A percentile compares a stretch with the other conserved stretches of the same genome.
These are phyloP conservation scores for Whalleya microplaca DNA, from an alignment of 2,329 filamentous ascomycete genomes.

Conservation along the genomic window DNA sequence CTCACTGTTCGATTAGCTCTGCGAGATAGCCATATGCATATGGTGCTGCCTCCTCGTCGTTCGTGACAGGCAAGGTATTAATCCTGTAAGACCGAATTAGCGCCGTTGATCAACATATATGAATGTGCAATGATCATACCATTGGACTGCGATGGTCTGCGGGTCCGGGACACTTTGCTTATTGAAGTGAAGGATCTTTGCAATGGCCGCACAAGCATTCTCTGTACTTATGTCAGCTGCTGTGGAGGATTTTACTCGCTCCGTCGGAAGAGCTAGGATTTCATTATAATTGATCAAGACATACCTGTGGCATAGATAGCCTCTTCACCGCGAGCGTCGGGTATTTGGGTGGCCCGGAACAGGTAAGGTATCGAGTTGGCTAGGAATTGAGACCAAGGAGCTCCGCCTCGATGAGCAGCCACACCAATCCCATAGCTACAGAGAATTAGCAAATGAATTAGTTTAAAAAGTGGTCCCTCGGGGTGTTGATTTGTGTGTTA, in stretches of 20 bases:
- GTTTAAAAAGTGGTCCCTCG: neutral
- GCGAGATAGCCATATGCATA: conserved; percentile 93
- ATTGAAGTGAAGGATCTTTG: conserved; percentile 95
- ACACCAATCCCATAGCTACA: conserved; percentile 81
- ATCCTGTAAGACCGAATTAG: conserved; percentile 52
- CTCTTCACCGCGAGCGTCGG: conserved; percentile 84
- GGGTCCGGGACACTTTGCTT: conserved; percentile 73
- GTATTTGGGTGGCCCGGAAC: conserved; percentile 81
- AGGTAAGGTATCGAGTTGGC: conserved; percentile 78
- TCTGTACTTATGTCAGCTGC: conserved; percentile 50
- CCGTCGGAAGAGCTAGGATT: neutral
- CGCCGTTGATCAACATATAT: neutral
- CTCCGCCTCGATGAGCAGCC: conserved; percentile 88
- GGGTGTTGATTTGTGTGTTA: neutral
- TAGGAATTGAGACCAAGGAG: conserved; percentile 85
- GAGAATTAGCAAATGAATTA: neutral
- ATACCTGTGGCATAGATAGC: conserved; percentile 83
- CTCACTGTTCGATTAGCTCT: conserved; percentile 93
- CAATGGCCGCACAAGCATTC: conserved; percentile 94
- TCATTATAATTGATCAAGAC: conserved; percentile 1
- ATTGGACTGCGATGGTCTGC: conserved; percentile 77
- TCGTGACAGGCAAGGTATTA: conserved; percentile 85
- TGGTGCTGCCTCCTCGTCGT: conserved; percentile 95
- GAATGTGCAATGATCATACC: conserved; percentile 41
- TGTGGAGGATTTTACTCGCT: neutral